phyloP scores from a whole-genome alignment of 2,329 filamentous ascomycete species.

The Monosporascus sp. region DNA sequence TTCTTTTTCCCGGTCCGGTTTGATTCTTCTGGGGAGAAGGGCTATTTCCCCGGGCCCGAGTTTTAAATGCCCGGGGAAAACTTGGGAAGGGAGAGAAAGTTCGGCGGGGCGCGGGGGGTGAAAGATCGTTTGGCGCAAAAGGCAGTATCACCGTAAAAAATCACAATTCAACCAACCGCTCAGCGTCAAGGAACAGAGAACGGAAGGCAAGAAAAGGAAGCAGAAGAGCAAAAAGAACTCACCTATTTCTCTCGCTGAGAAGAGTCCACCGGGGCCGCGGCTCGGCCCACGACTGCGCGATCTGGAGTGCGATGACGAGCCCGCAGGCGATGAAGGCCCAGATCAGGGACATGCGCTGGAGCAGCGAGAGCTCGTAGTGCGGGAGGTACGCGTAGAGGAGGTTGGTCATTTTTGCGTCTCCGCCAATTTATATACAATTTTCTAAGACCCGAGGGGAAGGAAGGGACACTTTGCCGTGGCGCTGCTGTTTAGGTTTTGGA shows the following conservation, averaged over 20 bases:
- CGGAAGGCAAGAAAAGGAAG: background rate
- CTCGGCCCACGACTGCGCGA: constrained; percentile 11
- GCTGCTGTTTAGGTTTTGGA: background rate
- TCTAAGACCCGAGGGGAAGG: too few relatives aligned
- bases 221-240: background rate
- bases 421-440: too few relatives aligned
- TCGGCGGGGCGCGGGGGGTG: too few relatives aligned
- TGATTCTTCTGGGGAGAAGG: too few relatives aligned
- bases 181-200: background rate
- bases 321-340: constrained; percentile 14
- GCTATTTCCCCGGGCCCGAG: too few relatives aligned
- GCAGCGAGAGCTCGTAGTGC: constrained; percentile 10
- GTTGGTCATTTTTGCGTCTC: background rate
- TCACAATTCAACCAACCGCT: background rate
- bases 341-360: constrained; percentile 16
- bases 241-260: constrained; percentile 8
- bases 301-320: constrained; percentile 12
- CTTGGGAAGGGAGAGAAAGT: too few relatives aligned
- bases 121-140: too few relatives aligned
- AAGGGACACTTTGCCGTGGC: too few relatives aligned
- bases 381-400: constrained; percentile 6
- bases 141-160: background rate
- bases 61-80: too few relatives aligned
- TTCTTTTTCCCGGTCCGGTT: background rate
- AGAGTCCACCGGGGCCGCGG: constrained; percentile 10